Evolutionary conservation across 257 asterid species (phyloP).

Genomic region (Nicotiana otophora): DNA sequence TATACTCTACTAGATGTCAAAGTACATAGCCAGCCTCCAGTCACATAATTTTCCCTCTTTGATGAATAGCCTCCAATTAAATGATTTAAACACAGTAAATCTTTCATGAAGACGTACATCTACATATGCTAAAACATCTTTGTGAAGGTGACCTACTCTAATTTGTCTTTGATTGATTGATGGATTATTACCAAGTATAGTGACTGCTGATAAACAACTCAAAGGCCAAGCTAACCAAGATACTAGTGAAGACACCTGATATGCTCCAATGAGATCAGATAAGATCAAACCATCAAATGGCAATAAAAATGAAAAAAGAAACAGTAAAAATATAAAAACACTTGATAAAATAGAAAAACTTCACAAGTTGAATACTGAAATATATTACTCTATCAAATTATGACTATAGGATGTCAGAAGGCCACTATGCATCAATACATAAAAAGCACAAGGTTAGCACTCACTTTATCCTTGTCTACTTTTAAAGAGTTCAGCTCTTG

Average conservation of each 20-base stretch:
- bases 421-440: slow-evolving; percentile 4
- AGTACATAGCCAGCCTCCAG: not conserved
- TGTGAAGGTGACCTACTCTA: not conserved
- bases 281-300: not conserved
- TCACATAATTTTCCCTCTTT: not conserved
- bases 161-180: not conserved
- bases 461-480: slow-evolving; percentile 62
- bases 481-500: slow-evolving; percentile 66
- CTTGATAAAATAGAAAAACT: not conserved
- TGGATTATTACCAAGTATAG: not conserved
- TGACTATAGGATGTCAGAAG: not conserved
- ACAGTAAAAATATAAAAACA: not conserved
- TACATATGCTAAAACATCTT: not conserved
- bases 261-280: not conserved
- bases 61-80: not conserved
- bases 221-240: not conserved
- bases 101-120: not conserved
- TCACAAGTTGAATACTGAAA: not conserved
- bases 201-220: slow-evolving; percentile 1
- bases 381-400: not conserved
- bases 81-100: not conserved
- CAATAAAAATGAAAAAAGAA: not conserved
- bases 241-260: not conserved
- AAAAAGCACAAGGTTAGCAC: slow-evolving; percentile 18
- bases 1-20: not conserved